These are phyloP conservation scores for Globisporangium polare DNA, from an alignment of 352 stramenopile species.

Conservation along the genomic window DNA sequence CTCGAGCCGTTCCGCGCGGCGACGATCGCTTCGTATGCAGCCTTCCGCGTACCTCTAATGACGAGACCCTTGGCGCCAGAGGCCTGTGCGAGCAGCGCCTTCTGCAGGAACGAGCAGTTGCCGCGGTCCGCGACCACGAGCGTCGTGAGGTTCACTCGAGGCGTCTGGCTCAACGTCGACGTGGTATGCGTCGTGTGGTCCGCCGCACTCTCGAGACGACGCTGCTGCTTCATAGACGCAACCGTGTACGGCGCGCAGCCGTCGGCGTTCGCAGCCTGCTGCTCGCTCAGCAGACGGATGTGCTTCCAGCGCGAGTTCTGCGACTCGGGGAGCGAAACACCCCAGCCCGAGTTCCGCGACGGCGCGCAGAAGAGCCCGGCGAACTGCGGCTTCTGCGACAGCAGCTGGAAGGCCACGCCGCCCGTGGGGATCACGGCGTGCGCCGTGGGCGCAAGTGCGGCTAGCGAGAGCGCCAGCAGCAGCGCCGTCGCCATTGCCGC, in stretches of 20 bases:
- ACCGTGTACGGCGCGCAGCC: conserved; percentile 38
- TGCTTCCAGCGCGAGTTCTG: conserved; percentile 55
- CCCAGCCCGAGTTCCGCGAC: conserved; percentile 52
- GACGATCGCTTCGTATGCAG: conserved; percentile 50
- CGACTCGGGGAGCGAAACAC: conserved; percentile 37
- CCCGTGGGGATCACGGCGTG: conserved; percentile 41
- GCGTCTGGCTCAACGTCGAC: not conserved
- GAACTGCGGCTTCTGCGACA: conserved; percentile 31
- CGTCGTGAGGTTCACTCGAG: conserved; percentile 15
- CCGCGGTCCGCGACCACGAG: conserved; percentile 65
- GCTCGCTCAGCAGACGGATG: conserved; percentile 27
- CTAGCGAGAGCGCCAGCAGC: conserved; percentile 1
- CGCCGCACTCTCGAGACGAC: conserved; percentile 1
- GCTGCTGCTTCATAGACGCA: not conserved
- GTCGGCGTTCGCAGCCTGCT: conserved; percentile 25
- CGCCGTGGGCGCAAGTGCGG: not conserved
- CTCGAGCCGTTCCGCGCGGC: conserved; percentile 29
- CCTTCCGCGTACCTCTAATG: conserved; percentile 50
- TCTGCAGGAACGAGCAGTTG: conserved; percentile 73
- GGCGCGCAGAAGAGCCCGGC: conserved; percentile 49
- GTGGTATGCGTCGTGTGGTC: conserved; percentile 7
- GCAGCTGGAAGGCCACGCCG: conserved; percentile 35
- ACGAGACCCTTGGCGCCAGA: conserved; percentile 54
- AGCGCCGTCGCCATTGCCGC: not conserved
- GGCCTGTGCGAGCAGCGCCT: conserved; percentile 47